These are phyloP conservation scores for Monosporascus sp. DNA, from an alignment of 2,329 filamentous ascomycete species.

Conservation along the genomic window DNA sequence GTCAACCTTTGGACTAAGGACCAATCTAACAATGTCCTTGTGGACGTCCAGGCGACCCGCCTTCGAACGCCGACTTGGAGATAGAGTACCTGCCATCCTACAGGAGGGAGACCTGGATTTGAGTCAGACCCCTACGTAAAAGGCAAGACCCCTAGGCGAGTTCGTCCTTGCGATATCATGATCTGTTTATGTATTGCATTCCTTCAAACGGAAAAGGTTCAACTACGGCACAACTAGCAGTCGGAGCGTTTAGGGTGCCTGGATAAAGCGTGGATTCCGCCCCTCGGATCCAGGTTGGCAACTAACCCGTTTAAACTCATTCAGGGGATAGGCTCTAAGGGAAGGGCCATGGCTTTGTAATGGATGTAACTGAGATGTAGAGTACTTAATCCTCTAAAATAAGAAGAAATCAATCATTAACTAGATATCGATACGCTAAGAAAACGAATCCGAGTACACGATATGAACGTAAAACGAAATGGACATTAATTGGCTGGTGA, in stretches of 20 bases:
- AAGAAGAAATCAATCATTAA: too few relatives aligned
- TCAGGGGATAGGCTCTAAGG: background rate
- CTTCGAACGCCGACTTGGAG: too few relatives aligned
- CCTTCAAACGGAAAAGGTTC: too few relatives aligned
- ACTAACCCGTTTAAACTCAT: background rate
- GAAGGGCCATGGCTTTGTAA: background rate
- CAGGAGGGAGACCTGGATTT: too few relatives aligned
- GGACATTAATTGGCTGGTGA: too few relatives aligned
- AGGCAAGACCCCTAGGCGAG: conserved; percentile 41
- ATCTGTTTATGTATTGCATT: conserved; percentile 32
- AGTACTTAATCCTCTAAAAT: background rate
- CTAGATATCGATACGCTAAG: too few relatives aligned
- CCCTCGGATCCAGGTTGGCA: background rate
- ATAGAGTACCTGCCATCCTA: too few relatives aligned
- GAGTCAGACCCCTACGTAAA: conserved; percentile 16
- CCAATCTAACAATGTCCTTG: background rate
- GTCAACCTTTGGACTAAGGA: background rate
- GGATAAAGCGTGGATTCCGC: conserved; percentile 25
- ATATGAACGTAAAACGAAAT: too few relatives aligned
- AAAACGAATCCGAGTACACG: too few relatives aligned
- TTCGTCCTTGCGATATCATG: conserved; percentile 34
- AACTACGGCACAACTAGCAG: too few relatives aligned
- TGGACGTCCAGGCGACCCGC: background rate
- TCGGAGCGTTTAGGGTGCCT: conserved; percentile 1
- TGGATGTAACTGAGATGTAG: background rate